Evolutionary conservation across 805 yeast genomes (phyloP), one percentile per base, ranked within the genome.

Genomic region (Clavispora carvajalis): DNA sequence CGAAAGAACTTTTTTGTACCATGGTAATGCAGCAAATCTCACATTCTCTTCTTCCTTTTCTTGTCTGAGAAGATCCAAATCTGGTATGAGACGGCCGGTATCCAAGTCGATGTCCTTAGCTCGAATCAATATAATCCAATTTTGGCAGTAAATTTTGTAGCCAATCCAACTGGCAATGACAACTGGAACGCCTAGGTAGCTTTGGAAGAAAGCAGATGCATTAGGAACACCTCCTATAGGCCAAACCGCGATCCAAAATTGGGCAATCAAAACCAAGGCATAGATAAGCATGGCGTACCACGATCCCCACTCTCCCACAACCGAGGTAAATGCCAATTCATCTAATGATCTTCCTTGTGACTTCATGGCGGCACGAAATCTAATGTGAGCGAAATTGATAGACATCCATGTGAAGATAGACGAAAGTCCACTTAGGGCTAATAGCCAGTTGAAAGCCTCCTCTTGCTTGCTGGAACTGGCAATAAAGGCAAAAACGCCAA

Each of bases 241-340:
- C 72, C 71, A 86, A 33, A 84, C 64, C 7, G 93, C 90, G 43
- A 82, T 72, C 87, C 91, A 87, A 71, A 87, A 85, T 64, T 85
- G 90, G 23, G 89, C 86, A 42, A 77, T 65, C 44, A 88, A 67
- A 46, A 86, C 80, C 43, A 83, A 60, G 22, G 73, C 28, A 58
- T 80, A 79, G 26, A 33, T 25, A 19, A 17, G 7, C 16, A 37
- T 21, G 13, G 30, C 40, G 33, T 37, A 37, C 29, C 25, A 30
- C 5, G 40, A 37, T 7, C 40, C 40, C 24, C 25, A 28, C 24
- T 22, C 16, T 3, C 40, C 40, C 9, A 21, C 6, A 5, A 13
- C 22, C 4, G 36, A 30, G 18, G 21, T 37, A 36, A 38, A 38
- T 5, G 41, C 37, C 10, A 26, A 8, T 12, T 33, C 34, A 7